Evolutionary conservation across 352 stramenopile genomes (phyloP).

Genomic region (Pythium vanterpoolii): DNA sequence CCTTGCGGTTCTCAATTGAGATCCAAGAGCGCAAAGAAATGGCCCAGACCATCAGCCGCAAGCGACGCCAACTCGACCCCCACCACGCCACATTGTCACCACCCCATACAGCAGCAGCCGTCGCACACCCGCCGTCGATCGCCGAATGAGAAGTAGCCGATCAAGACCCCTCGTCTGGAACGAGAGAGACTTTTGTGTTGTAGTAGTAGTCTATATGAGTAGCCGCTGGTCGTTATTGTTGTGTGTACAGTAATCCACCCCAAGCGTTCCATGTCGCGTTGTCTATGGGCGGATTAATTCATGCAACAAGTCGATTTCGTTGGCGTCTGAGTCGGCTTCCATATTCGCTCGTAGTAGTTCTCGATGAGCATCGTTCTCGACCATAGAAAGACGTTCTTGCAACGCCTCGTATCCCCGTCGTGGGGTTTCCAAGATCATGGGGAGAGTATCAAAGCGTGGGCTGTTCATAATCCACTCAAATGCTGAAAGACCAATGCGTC

Average conservation of each 20-base stretch:
- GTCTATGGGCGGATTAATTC: conserved; percentile 9
- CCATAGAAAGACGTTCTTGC: background rate
- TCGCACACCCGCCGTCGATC: background rate
- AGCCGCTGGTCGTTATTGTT: background rate
- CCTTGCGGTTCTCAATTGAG: conserved; percentile 63
- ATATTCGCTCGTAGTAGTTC: conserved; percentile 1
- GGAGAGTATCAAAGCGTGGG: conserved; percentile 29
- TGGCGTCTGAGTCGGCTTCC: conserved; percentile 15
- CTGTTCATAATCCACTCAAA: conserved; percentile 46
- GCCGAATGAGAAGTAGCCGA: conserved; percentile 1
- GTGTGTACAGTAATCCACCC: conserved; percentile 5
- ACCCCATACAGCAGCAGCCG: no score
- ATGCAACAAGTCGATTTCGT: conserved; percentile 22
- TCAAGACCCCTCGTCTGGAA: background rate
- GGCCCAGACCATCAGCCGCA: conserved; percentile 56
- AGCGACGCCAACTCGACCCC: conserved; percentile 21
- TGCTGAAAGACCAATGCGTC: conserved; percentile 26
- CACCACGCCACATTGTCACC: background rate
- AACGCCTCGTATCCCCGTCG: conserved; percentile 10
- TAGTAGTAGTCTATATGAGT: background rate
- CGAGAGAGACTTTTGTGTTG: conserved; percentile 5
- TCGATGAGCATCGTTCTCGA: conserved; percentile 1
- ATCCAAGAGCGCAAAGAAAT: conserved; percentile 73
- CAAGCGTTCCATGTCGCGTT: background rate
- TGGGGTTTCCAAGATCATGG: conserved; percentile 50